Evolutionary conservation across 176 grass and related monocot genomes (phyloP).

Genomic region (Dendrocalamus sinicus): DNA sequence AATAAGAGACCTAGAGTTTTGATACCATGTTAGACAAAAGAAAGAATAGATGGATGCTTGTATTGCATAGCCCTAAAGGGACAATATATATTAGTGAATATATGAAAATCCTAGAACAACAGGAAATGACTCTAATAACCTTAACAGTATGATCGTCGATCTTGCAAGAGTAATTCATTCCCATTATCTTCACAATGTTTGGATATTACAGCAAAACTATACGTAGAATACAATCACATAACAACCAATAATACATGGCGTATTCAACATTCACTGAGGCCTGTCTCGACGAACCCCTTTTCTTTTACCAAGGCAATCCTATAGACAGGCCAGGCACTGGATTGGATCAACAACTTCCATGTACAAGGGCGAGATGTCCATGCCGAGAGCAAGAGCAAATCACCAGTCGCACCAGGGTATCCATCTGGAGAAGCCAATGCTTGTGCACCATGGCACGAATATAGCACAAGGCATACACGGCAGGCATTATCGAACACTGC

Average conservation of each 20-base stretch:
- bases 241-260: constrained; percentile 4
- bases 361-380: constrained; percentile 13
- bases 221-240: not conserved
- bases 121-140: too few species aligned
- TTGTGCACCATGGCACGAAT: not conserved
- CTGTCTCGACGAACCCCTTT: not conserved
- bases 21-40: too few species aligned
- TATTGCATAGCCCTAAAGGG: too few species aligned
- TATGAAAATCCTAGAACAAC: too few species aligned
- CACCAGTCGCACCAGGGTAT: not conserved
- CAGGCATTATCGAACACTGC: not conserved
- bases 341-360: constrained; percentile 30
- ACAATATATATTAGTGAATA: too few species aligned
- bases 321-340: not conserved
- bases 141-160: not conserved
- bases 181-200: not conserved
- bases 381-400: constrained; percentile 5
- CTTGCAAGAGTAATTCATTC: constrained; percentile 11
- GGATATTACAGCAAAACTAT: constrained; percentile 22
- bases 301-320: not conserved
- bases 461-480: constrained; percentile 10
- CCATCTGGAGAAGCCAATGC: constrained; percentile 21
- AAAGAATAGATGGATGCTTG: too few species aligned
- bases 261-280: constrained; percentile 26
- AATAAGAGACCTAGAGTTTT: too few species aligned